phyloP scores from a whole-genome alignment of 129 eudicot species.

The Centrapalus pauciflorus region DNA sequence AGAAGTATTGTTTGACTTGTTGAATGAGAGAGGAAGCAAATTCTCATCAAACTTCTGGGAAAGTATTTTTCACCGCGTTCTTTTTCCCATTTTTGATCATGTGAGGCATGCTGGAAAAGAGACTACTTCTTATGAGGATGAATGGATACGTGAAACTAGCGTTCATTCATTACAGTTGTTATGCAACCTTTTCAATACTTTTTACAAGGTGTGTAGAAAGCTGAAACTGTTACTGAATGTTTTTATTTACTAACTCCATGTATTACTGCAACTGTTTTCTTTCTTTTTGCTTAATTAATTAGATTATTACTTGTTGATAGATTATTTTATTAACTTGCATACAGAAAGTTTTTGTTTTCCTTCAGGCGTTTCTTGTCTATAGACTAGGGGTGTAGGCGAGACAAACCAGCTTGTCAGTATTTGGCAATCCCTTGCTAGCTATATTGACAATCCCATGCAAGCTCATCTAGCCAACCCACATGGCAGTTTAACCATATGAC shows the following conservation, averaged over 20 bases:
- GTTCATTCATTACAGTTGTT: conserved; percentile 87
- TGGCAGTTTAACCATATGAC: too few species aligned
- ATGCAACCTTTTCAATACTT: conserved; percentile 92
- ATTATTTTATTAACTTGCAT: too few species aligned
- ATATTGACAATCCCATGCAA: too few species aligned
- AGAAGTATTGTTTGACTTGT: conserved; percentile 91
- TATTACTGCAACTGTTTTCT: not conserved
- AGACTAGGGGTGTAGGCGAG: too few species aligned
- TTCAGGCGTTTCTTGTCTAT: too few species aligned
- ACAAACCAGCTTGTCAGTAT: too few species aligned
- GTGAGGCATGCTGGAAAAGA: conserved; percentile 86
- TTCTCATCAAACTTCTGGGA: conserved; percentile 92
- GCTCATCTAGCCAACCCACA: too few species aligned
- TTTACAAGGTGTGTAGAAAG: conserved; percentile 71
- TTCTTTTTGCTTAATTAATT: not conserved
- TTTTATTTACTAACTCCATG: not conserved
- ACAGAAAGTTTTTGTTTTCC: too few species aligned
- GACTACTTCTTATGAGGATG: conserved; percentile 54
- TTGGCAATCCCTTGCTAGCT: not conserved
- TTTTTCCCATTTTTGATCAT: conserved; percentile 95
- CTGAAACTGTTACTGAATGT: not conserved
- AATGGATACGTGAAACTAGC: conserved; percentile 82
- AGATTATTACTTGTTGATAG: not conserved
- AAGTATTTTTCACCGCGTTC: conserved; percentile 77
- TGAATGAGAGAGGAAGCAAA: conserved; percentile 91